phyloP scores from a whole-genome alignment of 768 basidiomycete species.

The Collybiopsis confluens region DNA sequence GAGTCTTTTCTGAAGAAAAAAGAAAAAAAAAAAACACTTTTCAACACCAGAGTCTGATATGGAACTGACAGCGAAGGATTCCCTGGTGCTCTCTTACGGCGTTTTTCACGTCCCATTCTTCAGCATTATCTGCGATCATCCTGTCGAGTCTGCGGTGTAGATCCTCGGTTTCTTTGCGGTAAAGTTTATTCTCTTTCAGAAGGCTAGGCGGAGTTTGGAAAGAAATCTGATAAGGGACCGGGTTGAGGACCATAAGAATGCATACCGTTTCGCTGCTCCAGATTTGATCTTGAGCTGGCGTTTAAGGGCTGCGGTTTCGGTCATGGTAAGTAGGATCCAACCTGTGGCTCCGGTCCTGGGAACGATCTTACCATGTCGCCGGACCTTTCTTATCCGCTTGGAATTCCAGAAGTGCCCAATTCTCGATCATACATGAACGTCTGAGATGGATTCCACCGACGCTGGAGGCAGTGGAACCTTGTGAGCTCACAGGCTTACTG shows the following conservation, averaged over 20 bases:
- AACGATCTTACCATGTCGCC: too few relatives aligned
- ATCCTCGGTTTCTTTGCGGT: constrained; percentile 61
- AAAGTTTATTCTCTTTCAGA: constrained; percentile 63
- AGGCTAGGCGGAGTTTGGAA: constrained; percentile 36
- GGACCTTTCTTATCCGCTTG: too few relatives aligned
- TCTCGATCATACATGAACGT: too few relatives aligned
- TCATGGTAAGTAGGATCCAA: constrained; percentile 31
- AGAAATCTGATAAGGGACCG: constrained; percentile 3
- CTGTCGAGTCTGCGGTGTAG: constrained; percentile 58
- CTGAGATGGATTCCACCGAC: too few relatives aligned
- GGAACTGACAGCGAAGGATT: neutral
- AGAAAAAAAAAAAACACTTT: neutral
- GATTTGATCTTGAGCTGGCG: constrained; percentile 78
- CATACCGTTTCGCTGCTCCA: constrained; percentile 61
- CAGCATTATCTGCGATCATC: constrained; percentile 50
- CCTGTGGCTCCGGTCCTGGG: too few relatives aligned
- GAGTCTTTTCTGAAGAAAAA: constrained; percentile 48
- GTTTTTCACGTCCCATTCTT: constrained; percentile 78
- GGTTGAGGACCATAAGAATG: neutral
- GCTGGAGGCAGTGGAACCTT: too few relatives aligned
- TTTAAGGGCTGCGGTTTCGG: constrained; percentile 42
- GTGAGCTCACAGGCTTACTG: too few relatives aligned
- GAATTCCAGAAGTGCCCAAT: too few relatives aligned
- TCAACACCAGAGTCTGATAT: neutral
- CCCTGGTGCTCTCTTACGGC: constrained; percentile 47